A percentile compares a stretch with the other conserved stretches of the same genome.
Conservation (phyloP, 306 rosid genomes). For the Malus asiatica region DNA sequence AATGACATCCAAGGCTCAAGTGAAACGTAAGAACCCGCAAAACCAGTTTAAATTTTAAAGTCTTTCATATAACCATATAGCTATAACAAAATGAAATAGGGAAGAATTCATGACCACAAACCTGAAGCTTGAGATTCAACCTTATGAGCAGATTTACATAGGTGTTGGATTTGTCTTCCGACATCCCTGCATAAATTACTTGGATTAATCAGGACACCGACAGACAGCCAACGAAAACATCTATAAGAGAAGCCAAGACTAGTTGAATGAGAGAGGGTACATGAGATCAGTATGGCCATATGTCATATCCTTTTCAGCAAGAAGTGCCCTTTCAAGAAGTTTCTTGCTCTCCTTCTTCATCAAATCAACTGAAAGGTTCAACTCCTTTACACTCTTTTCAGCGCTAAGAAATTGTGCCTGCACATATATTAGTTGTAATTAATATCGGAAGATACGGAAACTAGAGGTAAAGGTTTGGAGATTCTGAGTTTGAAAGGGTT, state of each 20-base stretch:
- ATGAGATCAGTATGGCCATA: slow-evolving; percentile 58
- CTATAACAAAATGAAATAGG: neutral
- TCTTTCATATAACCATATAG: neutral
- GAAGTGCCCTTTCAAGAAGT: slow-evolving; percentile 70
- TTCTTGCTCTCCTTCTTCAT: slow-evolving; percentile 79
- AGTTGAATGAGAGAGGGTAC: slow-evolving; percentile 33
- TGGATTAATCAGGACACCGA: slow-evolving; percentile 9
- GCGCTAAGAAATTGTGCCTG: slow-evolving; percentile 71
- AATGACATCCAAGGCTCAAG: neutral
- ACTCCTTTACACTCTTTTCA: slow-evolving; percentile 67
- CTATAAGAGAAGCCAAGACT: neutral
- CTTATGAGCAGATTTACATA: slow-evolving; percentile 54
- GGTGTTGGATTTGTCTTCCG: slow-evolving; percentile 60
- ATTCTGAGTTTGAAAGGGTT: neutral
- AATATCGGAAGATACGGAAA: slow-evolving; percentile 9
- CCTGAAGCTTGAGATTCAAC: slow-evolving; percentile 72
- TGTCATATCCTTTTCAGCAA: slow-evolving; percentile 83
- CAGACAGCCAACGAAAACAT: neutral
- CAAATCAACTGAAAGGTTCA: slow-evolving; percentile 64
- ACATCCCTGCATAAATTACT: slow-evolving; percentile 40
- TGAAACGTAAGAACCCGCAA: neutral
- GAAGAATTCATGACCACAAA: slow-evolving; percentile 6
- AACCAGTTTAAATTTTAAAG: neutral
- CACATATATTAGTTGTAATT: neutral
- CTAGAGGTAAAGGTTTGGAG: neutral